Base-by-base conservation (phyloP, 2,329 filamentous ascomycete species). In the Ceratocystis harringtonii region DNA sequence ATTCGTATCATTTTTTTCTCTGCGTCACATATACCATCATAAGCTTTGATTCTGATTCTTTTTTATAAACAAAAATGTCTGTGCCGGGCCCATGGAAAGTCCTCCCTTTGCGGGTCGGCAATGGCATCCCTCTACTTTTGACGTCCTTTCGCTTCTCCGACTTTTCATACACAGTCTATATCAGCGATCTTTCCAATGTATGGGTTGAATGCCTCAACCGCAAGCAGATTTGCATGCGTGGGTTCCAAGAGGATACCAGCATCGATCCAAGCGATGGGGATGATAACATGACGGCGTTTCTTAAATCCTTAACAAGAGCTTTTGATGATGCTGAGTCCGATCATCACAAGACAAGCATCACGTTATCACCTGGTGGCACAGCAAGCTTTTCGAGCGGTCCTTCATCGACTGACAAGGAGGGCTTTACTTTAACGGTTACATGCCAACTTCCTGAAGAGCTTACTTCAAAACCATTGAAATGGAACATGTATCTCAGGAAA, bases 181-280 rank as follows among this genome's bases (percentile, higher is more conserved):
- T 92, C 48, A 90, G 87, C 1, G 89, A 92, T 72, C 78, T 91
- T 67, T 84, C 81, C 71, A 81, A 85, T 69, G 76, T 91, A n/a
- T 94, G 89, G 89, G 75, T 77, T 30, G 88, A 92, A 74, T 78
- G 73, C 7, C 75, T 91, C 25, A 80, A 84, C 65, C 77, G 83
- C 25, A 78, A 77, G n/a, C 78, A 77, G 10, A 87, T 92, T 66
- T 79, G 85, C 65, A 76, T 79, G 67, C 82, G 87, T 67, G 86
- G 84, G 36, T 78, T 82, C 65, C 75, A 80, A 28, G 80, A 86
- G 69, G 80, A 84, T 70, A 88, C 86, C 17, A 85, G 82, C 68
- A 90, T 92, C 68, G 88, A 92, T 71, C 85, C 89, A 1, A 84
- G 81, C 71, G 84, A 87, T 69, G 85, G 86, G 67, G 76, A 79